phyloP scores from a whole-genome alignment of 495 filamentous ascomycete genomes.

The Penicillium daleae region DNA sequence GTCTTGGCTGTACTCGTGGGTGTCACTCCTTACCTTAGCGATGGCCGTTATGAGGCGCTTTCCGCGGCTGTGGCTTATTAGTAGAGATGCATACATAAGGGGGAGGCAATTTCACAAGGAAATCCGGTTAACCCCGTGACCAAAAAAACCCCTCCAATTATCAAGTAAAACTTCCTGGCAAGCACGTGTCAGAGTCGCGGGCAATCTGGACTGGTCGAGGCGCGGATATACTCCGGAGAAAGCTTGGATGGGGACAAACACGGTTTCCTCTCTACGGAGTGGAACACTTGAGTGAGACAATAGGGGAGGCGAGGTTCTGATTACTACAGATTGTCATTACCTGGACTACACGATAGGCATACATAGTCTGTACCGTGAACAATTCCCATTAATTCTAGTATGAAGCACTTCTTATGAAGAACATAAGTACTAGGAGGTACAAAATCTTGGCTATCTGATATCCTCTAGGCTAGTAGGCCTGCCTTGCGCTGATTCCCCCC shows the following conservation, averaged over 20 bases:
- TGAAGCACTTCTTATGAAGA: not conserved
- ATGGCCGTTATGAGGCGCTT: conserved; percentile 25
- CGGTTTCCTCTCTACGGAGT: not conserved
- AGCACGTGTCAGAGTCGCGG: conserved; percentile 9
- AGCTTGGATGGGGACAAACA: conserved; percentile 8
- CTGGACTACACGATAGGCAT: not conserved
- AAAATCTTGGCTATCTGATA: not conserved
- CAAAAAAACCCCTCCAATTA: conserved; percentile 1
- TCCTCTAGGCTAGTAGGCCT: not conserved
- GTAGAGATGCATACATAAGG: not conserved
- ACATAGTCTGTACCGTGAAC: not conserved
- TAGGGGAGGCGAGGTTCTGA: not conserved
- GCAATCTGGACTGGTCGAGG: conserved; percentile 19
- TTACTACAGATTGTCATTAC: not conserved
- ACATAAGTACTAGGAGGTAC: not conserved
- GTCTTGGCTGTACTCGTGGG: not conserved
- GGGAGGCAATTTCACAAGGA: not conserved
- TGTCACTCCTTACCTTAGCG: not conserved
- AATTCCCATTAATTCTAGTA: no score
- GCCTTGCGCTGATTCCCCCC: conserved; percentile 6
- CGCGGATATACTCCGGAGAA: conserved; percentile 23
- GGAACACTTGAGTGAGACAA: not conserved
- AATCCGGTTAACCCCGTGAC: no score
- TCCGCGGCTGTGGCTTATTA: conserved; percentile 30
- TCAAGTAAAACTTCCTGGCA: not conserved